Percentiles rank a stretch among this genome's conserved stretches.
Evolutionary conservation across 2,329 filamentous ascomycete species (phyloP).

Genomic region (Diaporthe sp.): DNA sequence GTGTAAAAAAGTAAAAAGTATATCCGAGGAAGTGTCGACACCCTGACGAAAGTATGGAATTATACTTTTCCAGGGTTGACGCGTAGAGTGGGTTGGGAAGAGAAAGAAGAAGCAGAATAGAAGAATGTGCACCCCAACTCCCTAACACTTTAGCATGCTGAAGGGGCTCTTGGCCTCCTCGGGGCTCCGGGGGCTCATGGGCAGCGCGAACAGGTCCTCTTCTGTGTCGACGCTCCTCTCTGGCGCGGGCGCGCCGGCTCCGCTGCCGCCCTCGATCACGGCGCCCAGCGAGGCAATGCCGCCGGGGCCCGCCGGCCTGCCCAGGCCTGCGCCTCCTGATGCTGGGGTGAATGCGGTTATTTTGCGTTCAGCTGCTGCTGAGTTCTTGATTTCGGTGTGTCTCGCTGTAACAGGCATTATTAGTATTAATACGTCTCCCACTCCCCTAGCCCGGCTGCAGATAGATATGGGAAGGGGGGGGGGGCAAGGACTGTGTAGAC

Average conservation of each 20-base stretch:
- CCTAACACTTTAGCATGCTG: slow-evolving; percentile 58
- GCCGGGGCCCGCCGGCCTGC: slow-evolving; percentile 44
- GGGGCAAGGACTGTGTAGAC: slow-evolving; percentile 38
- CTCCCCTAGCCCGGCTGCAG: background rate
- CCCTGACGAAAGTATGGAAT: slow-evolving; percentile 1
- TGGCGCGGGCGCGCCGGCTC: slow-evolving; percentile 48
- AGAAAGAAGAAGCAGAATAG: slow-evolving; percentile 8
- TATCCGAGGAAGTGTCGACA: slow-evolving; percentile 7
- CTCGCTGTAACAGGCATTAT: slow-evolving; percentile 44
- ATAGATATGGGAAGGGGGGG: background rate
- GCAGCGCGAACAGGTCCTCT: slow-evolving; percentile 89
- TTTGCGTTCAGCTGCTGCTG: slow-evolving; percentile 28
- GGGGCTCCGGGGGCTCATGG: slow-evolving; percentile 87
- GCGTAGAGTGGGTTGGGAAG: slow-evolving; percentile 3
- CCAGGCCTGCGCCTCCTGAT: slow-evolving; percentile 67
- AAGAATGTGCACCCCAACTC: background rate
- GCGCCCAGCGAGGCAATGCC: slow-evolving; percentile 56
- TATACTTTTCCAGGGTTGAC: slow-evolving; percentile 25
- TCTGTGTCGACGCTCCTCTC: slow-evolving; percentile 66
- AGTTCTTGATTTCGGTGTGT: slow-evolving; percentile 27
- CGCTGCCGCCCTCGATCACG: slow-evolving; percentile 52
- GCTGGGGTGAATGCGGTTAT: slow-evolving; percentile 49
- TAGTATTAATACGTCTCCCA: slow-evolving; percentile 45
- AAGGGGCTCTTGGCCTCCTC: slow-evolving; percentile 91
- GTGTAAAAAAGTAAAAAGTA: slow-evolving; percentile 4